phyloP scores from a whole-genome alignment of 2,329 filamentous ascomycete species.

The Cryphonectria radicalis region DNA sequence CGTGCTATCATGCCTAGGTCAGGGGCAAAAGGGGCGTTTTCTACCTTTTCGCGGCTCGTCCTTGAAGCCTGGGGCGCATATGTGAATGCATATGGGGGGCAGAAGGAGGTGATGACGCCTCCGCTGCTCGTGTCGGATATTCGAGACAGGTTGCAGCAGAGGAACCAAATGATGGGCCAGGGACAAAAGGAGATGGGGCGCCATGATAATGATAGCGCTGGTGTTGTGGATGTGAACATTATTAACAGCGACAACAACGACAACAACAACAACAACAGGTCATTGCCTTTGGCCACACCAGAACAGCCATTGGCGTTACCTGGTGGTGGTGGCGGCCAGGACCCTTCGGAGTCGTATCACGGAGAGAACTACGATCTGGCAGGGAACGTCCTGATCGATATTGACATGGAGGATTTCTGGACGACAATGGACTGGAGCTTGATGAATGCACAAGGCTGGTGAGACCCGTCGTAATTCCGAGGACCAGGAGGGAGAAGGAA shows the following conservation, averaged over 20 bases:
- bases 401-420: conserved; percentile 9
- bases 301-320: background rate
- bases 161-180: background rate
- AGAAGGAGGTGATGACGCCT: background rate
- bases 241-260: no score
- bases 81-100: background rate
- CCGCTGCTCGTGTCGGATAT: conserved; percentile 13
- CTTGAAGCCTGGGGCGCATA: conserved; percentile 14
- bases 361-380: background rate
- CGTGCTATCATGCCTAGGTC: background rate
- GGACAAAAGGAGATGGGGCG: background rate
- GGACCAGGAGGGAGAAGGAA: background rate
- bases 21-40: background rate
- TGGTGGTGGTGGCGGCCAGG: background rate
- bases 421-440: conserved; percentile 17
- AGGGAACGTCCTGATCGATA: background rate
- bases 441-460: conserved; percentile 7
- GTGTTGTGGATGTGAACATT: background rate
- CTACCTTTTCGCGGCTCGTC: conserved; percentile 2
- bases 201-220: background rate
- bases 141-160: background rate
- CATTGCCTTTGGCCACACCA: background rate
- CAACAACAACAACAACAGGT: background rate
- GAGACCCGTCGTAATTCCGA: background rate
- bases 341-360: background rate